Percentiles rank a stretch among this genome's conserved stretches.
Conservation (phyloP, 1,284 basidiomycete genomes). For the Sutorius eximius region DNA sequence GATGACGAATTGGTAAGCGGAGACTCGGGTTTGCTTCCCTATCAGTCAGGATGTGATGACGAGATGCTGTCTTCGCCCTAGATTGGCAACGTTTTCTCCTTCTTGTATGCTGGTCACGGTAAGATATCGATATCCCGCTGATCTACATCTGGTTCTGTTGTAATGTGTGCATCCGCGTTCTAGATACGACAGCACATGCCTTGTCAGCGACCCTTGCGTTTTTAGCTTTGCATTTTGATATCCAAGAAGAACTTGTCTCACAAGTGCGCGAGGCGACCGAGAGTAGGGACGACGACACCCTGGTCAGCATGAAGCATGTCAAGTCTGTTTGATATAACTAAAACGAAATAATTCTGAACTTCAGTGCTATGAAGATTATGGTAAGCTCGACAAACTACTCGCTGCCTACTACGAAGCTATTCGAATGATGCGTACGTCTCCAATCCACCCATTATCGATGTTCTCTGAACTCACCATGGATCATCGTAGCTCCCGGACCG, state of each 20-base stretch:
- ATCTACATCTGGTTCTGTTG: not conserved
- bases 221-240: not conserved
- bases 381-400: conserved; percentile 1
- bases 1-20: conserved; percentile 47
- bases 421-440: not conserved
- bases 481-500: not conserved
- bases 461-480: not conserved
- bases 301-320: not conserved
- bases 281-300: not conserved
- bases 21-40: not conserved
- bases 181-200: conserved; percentile 53
- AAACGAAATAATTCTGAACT: not conserved
- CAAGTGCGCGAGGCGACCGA: not conserved
- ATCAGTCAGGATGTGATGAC: not conserved
- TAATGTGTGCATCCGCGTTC: not conserved
- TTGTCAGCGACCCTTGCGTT: not conserved
- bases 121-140: conserved; percentile 7
- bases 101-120: conserved; percentile 60
- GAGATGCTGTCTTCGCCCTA: conserved; percentile 14
- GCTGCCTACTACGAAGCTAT: not conserved
- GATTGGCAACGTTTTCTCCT: conserved; percentile 53
- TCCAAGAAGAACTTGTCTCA: conserved; percentile 39
- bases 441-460: not conserved
- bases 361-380: not conserved
- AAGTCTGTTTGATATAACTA: conserved; percentile 20